Evolutionary conservation across 1,284 basidiomycete genomes (phyloP).

Genomic region (Fomitopsis palustris): DNA sequence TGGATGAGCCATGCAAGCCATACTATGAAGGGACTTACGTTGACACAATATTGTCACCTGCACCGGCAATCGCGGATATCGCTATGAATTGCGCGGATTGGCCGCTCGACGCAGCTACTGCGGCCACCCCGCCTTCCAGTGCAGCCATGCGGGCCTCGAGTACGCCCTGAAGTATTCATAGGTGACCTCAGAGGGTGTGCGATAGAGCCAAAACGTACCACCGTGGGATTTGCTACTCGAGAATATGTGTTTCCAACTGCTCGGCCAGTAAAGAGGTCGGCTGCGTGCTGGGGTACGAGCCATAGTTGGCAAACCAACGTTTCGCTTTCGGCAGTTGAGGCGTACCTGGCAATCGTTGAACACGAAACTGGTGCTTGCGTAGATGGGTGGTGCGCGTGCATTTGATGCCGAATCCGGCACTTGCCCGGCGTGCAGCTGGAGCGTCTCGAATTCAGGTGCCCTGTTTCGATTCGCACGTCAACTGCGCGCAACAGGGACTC

Average conservation of each 20-base stretch:
- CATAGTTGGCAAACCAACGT: neutral
- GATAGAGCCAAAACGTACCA: slow-evolving; percentile 41
- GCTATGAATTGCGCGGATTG: slow-evolving; percentile 84
- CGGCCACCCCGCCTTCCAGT: slow-evolving; percentile 79
- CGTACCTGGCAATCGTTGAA: slow-evolving; percentile 72
- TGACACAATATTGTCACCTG: slow-evolving; percentile 81
- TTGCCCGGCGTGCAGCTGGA: slow-evolving; percentile 85
- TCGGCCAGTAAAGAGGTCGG: slow-evolving; percentile 73
- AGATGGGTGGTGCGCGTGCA: slow-evolving; percentile 83
- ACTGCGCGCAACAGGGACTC: neutral
- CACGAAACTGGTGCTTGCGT: slow-evolving; percentile 73
- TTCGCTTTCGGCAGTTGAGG: neutral
- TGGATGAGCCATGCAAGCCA: no score
- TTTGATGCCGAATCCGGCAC: slow-evolving; percentile 67
- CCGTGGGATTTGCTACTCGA: slow-evolving; percentile 82
- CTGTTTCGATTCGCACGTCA: slow-evolving; percentile 24
- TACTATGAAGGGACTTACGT: slow-evolving; percentile 39
- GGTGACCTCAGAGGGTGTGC: no score
- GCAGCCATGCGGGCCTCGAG: slow-evolving; percentile 85
- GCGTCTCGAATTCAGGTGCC: slow-evolving; percentile 76
- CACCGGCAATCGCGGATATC: slow-evolving; percentile 57
- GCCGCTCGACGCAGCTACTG: slow-evolving; percentile 77
- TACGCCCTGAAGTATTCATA: slow-evolving; percentile 49
- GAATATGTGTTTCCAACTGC: slow-evolving; percentile 75
- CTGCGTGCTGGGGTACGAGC: slow-evolving; percentile 58